A percentile compares a stretch with the other conserved stretches of the same genome.
These are phyloP conservation scores for Backusella psychrophila DNA, from an alignment of 192 early-diverging fungal species.

Conservation along the genomic window DNA sequence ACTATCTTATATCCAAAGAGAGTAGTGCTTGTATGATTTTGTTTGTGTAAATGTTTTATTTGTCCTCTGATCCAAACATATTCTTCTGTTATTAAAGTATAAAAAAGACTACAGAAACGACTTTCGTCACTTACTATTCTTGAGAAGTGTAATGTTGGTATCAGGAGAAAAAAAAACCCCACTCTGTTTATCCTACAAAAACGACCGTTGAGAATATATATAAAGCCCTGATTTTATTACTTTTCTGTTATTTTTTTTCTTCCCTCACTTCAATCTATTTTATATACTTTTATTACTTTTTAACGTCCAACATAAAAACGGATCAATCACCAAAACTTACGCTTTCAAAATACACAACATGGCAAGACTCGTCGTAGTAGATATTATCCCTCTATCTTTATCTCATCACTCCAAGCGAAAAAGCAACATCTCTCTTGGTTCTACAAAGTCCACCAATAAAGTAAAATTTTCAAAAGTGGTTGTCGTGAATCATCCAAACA, in stretches of 20 bases:
- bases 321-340: neutral
- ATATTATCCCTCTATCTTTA: neutral
- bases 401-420: neutral
- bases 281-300: neutral
- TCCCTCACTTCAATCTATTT: neutral
- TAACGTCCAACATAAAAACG: neutral
- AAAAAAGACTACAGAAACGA: neutral
- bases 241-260: neutral
- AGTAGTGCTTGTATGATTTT: neutral
- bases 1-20: neutral
- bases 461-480: neutral
- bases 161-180: neutral
- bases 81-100: neutral
- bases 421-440: neutral
- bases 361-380: neutral
- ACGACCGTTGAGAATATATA: neutral
- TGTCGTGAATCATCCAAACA: conserved; percentile 1
- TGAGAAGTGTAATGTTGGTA: neutral
- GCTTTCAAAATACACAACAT: neutral
- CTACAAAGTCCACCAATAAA: neutral
- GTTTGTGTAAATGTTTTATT: conserved; percentile 2
- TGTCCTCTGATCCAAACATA: neutral
- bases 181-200: neutral
- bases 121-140: neutral
- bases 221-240: neutral